Evolutionary conservation across 768 basidiomycete genomes (phyloP).

Genomic region (Pseudohyphozyma bogoriensis): DNA sequence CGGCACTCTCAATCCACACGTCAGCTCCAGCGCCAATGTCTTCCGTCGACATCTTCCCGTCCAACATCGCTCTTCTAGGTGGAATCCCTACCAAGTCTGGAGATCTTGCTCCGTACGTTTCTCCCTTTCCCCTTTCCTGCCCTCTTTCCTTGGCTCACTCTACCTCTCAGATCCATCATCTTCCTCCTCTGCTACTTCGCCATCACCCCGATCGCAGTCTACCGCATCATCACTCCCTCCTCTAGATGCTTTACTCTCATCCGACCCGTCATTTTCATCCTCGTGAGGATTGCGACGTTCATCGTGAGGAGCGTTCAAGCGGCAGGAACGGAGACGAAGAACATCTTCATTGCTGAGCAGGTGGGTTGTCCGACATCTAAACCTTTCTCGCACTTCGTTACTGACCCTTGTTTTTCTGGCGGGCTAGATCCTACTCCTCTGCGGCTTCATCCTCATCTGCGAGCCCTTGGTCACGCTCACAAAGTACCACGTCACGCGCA

Average conservation of each 20-base stretch:
- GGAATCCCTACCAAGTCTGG: no score
- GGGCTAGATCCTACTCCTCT: neutral
- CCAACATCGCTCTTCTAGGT: no score
- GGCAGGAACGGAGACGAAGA: neutral
- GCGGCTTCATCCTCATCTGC: slow-evolving; percentile 1
- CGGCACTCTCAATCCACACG: no score
- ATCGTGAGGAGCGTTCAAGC: neutral
- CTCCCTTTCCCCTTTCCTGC: no score
- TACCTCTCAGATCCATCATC: neutral
- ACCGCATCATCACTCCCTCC: neutral
- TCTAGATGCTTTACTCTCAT: neutral
- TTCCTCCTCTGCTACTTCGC: neutral
- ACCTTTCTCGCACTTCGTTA: neutral
- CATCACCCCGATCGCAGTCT: neutral
- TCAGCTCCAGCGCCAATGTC: no score
- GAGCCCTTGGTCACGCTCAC: neutral
- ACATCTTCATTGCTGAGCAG: neutral
- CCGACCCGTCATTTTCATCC: neutral
- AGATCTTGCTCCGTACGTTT: no score
- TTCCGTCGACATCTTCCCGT: no score
- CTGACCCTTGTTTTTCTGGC: neutral
- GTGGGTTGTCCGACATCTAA: neutral
- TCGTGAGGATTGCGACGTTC: neutral
- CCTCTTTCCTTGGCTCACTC: no score
- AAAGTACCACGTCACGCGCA: neutral